phyloP scores from a whole-genome alignment of 2,329 filamentous ascomycete species.

The Colletotrichum euphorbiae region DNA sequence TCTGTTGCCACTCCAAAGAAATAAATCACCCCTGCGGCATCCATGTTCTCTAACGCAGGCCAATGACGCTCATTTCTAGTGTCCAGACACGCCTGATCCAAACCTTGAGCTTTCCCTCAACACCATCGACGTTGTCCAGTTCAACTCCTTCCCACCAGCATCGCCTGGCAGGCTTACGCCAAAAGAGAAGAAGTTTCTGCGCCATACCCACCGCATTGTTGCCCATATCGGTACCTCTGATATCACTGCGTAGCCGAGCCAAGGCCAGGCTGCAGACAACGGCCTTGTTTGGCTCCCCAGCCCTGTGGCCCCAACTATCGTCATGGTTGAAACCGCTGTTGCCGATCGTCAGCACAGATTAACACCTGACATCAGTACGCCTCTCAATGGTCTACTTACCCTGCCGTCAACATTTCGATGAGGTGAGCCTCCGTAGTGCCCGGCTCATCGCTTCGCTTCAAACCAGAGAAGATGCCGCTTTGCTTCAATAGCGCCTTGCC shows the following conservation, averaged over 20 bases:
- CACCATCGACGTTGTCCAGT: conserved; percentile 87
- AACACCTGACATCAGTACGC: not conserved
- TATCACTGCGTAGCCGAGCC: conserved; percentile 91
- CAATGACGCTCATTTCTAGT: conserved; percentile 96
- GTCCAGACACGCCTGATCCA: conserved; percentile 99
- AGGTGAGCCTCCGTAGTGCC: conserved; percentile 98
- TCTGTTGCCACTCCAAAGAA: not conserved
- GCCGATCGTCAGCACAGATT: conserved; percentile 20
- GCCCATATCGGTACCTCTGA: conserved; percentile 80
- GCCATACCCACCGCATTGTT: conserved; percentile 94
- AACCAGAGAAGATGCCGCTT: conserved; percentile 93
- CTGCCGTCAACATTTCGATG: conserved; percentile 98
- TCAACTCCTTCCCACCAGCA: conserved; percentile 99
- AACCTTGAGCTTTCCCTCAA: conserved; percentile 92
- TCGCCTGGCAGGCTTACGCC: conserved; percentile 93
- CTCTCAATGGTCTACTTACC: conserved; percentile 69
- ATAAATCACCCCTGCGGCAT: too few species aligned
- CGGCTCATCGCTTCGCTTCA: conserved; percentile 94
- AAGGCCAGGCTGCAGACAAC: conserved; percentile 97
- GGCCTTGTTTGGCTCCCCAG: conserved; percentile 97
- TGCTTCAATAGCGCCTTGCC: conserved; percentile 88
- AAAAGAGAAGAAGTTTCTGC: conserved; percentile 96
- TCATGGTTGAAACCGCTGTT: conserved; percentile 93
- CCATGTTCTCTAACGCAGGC: conserved; percentile 69
- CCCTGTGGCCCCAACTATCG: conserved; percentile 94